A percentile compares a stretch with the other conserved stretches of the same genome.
These are phyloP conservation scores for Blastomyces emzantsi DNA, from an alignment of 2,329 filamentous ascomycete genomes.

Conservation along the genomic window DNA sequence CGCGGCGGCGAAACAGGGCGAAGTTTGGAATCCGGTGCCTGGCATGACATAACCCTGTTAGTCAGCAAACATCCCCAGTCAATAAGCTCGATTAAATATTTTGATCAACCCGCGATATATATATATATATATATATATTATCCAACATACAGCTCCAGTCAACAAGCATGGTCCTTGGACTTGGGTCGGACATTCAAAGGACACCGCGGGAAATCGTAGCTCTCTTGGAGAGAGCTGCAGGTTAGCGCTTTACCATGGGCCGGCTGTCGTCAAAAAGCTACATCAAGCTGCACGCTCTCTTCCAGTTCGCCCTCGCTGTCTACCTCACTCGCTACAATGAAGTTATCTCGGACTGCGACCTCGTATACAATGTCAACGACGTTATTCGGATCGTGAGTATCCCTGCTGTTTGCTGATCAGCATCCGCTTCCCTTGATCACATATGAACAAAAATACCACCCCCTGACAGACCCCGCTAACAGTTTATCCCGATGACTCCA, in stretches of 20 bases:
- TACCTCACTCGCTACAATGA: conserved; percentile 70
- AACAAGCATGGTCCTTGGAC: not conserved
- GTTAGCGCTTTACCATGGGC: conserved; percentile 51
- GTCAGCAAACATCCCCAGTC: not conserved
- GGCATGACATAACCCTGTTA: not conserved
- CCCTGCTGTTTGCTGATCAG: not conserved
- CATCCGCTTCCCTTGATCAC: not conserved
- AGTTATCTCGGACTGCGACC: conserved; percentile 64
- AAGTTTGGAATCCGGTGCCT: not conserved
- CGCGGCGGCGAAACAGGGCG: too few species aligned
- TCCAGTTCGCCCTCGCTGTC: conserved; percentile 74
- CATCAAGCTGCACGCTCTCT: conserved; percentile 70
- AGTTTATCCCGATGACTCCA: conserved; percentile 12
- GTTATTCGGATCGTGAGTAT: conserved; percentile 64
- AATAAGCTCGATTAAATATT: not conserved
- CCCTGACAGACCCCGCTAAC: not conserved
- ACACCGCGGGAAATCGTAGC: conserved; percentile 8
- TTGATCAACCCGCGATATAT: not conserved
- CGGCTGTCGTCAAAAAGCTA: conserved; percentile 72
- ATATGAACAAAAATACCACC: not conserved
- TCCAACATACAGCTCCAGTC: not conserved
- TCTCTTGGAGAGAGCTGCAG: conserved; percentile 8
- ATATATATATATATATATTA: too few species aligned
- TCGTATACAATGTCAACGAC: conserved; percentile 75
- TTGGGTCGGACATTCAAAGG: not conserved